A percentile compares a stretch with the other conserved stretches of the same genome.
Conservation (phyloP, 306 rosid species). For the Urtica urens region DNA sequence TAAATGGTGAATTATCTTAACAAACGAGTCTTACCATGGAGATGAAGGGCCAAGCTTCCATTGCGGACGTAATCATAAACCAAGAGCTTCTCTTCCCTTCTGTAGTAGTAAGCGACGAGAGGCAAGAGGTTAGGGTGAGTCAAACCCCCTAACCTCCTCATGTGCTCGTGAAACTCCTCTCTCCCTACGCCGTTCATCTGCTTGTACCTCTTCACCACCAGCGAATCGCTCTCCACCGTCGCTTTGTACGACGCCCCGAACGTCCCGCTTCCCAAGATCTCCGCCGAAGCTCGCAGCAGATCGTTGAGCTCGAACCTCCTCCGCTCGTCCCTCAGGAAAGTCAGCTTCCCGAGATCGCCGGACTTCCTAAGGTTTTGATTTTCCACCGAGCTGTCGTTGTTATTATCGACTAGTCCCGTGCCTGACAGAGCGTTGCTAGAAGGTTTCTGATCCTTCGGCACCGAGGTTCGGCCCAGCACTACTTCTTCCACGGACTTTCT, state of each 20-base stretch:
- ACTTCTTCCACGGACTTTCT: too few relatives aligned
- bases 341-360: constrained; percentile 38
- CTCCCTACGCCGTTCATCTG: constrained; percentile 67
- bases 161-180: constrained; percentile 77
- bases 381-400: constrained; percentile 6
- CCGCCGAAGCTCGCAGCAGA: constrained; percentile 67
- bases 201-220: constrained; percentile 85
- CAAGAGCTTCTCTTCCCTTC: constrained; percentile 80
- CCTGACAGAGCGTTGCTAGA: background rate
- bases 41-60: constrained; percentile 71
- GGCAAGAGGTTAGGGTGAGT: constrained; percentile 66
- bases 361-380: constrained; percentile 28
- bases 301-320: constrained; percentile 62
- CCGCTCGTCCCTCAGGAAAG: constrained; percentile 41
- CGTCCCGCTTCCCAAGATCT: constrained; percentile 71
- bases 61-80: constrained; percentile 47
- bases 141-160: constrained; percentile 64
- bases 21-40: constrained; percentile 45
- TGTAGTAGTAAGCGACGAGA: constrained; percentile 58
- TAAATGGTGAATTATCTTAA: too few relatives aligned
- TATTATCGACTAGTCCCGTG: too few relatives aligned
- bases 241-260: constrained; percentile 95
- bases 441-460: too few relatives aligned
- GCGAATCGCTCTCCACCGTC: constrained; percentile 25
- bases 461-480: too few relatives aligned